Evolutionary conservation across 495 filamentous ascomycete genomes (phyloP).

Genomic region (Trichoderma asperelloides): DNA sequence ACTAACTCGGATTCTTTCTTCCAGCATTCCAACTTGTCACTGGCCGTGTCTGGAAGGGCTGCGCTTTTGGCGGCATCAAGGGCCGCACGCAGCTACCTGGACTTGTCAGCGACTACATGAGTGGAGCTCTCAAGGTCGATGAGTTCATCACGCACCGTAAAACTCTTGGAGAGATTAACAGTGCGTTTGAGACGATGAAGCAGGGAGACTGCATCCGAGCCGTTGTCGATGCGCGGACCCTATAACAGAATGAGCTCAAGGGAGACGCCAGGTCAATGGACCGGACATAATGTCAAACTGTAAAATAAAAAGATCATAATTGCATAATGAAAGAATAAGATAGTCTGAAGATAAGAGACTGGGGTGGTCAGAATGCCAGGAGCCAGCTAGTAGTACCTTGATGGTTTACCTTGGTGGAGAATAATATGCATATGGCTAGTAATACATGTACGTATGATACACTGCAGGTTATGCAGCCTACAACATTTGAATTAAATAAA

Average conservation of each 20-base stretch:
- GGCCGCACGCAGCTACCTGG: conserved; percentile 84
- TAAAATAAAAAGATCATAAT: background rate
- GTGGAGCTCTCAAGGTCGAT: conserved; percentile 89
- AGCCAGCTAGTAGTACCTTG: background rate
- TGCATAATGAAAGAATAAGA: too few species aligned
- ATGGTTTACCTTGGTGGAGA: background rate
- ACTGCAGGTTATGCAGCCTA: too few species aligned
- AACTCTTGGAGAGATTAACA: conserved; percentile 70
- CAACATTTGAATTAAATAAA: too few species aligned
- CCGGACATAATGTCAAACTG: background rate
- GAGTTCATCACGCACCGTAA: conserved; percentile 99
- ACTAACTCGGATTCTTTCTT: conserved; percentile 1
- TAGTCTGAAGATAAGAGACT: too few species aligned
- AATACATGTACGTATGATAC: too few species aligned
- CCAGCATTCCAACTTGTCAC: conserved; percentile 97
- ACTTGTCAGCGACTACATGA: conserved; percentile 84
- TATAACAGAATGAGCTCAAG: conserved; percentile 6
- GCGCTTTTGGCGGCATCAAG: conserved; percentile 97
- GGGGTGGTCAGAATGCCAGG: too few species aligned
- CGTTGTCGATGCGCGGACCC: conserved; percentile 51
- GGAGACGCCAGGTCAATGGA: background rate
- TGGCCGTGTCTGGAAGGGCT: conserved; percentile 94
- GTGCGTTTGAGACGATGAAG: conserved; percentile 90
- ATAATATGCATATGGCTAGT: too few species aligned
- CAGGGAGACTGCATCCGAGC: conserved; percentile 90